Conservation (phyloP, 257 asterid genomes). For the Rubia yunnanensis region DNA sequence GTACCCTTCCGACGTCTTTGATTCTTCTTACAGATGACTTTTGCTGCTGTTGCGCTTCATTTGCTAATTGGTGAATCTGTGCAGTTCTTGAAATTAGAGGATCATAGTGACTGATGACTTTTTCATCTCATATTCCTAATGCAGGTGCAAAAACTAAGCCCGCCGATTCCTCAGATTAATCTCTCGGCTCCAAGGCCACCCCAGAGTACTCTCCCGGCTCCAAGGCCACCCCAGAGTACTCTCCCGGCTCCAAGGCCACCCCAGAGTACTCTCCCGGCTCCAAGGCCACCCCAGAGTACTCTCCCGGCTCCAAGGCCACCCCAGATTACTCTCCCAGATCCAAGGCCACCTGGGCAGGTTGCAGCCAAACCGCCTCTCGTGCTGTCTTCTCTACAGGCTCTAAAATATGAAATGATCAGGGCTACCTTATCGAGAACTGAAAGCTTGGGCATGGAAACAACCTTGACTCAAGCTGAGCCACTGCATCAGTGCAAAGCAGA, state of each 20-base stretch:
- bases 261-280: no score
- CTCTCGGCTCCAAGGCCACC: no score
- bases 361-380: constrained; percentile 24
- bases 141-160: constrained; percentile 23
- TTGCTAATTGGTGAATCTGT: background rate
- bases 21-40: constrained; percentile 4
- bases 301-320: constrained; percentile 22
- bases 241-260: constrained; percentile 22
- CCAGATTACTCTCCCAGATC: no score
- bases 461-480: constrained; percentile 38
- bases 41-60: background rate
- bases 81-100: background rate
- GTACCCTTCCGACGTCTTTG: constrained; percentile 24
- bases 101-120: background rate
- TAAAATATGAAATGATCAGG: no score
- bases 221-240: constrained; percentile 23
- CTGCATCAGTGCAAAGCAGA: constrained; percentile 24
- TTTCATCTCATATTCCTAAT: background rate
- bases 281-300: constrained; percentile 23
- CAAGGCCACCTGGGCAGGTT: constrained; percentile 13
- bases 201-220: no score
- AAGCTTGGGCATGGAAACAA: constrained; percentile 62
- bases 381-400: constrained; percentile 33
- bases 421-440: constrained; percentile 62
- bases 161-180: background rate